These are phyloP conservation scores for Cladosporium sp. DNA, from an alignment of 2,329 filamentous ascomycete genomes.

Conservation along the genomic window DNA sequence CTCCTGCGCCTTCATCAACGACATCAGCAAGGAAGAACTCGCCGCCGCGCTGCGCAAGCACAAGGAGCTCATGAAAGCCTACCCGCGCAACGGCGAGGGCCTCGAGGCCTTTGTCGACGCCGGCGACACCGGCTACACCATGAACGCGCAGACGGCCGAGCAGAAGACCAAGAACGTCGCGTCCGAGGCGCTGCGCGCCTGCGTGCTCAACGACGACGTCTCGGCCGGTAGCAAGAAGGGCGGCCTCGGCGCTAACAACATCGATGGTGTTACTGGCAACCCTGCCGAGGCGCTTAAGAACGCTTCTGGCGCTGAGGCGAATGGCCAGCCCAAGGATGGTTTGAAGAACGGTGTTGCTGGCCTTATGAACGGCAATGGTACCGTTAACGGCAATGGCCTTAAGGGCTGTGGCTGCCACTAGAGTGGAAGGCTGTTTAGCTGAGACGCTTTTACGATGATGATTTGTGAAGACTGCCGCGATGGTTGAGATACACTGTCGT, in stretches of 20 bases:
- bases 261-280: conserved; percentile 5
- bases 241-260: conserved; percentile 9
- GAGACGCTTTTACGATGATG: neutral
- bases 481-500: too few species aligned
- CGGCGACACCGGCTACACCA: conserved; percentile 61
- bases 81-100: conserved; percentile 61
- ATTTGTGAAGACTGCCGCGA: too few species aligned
- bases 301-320: conserved; percentile 9
- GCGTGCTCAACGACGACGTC: conserved; percentile 14
- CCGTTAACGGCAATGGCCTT: conserved; percentile 2
- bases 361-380: conserved; percentile 4
- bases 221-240: conserved; percentile 5
- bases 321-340: conserved; percentile 10
- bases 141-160: conserved; percentile 41
- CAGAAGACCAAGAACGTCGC: conserved; percentile 4
- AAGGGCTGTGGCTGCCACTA: conserved; percentile 10
- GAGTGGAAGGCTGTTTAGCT: neutral
- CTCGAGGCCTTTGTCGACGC: conserved; percentile 67
- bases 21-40: conserved; percentile 60
- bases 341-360: conserved; percentile 9
- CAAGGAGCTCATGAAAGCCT: conserved; percentile 60
- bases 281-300: conserved; percentile 4
- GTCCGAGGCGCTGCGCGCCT: conserved; percentile 3
- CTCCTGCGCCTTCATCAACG: conserved; percentile 64
- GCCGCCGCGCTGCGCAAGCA: conserved; percentile 56